A percentile compares a stretch with the other conserved stretches of the same genome.
Evolutionary conservation across 176 grass and related monocot species (phyloP).

Genomic region (Saccharum spontaneum): DNA sequence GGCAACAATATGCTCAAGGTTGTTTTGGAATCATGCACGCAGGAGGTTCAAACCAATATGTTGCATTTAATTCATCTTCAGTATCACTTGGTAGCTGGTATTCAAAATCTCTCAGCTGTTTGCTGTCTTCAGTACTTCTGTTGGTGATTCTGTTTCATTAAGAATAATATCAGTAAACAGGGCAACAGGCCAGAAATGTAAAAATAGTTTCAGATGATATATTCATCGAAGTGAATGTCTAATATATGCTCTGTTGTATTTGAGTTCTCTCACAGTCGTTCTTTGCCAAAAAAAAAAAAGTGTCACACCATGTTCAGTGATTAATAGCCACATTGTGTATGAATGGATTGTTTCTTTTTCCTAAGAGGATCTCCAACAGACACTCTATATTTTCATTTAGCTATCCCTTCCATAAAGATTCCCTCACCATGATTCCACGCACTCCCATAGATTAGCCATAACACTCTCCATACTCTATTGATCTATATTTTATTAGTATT

Average conservation of each 20-base stretch:
- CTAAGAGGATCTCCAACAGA: no score
- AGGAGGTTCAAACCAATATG: constrained; percentile 26
- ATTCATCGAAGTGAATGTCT: not conserved
- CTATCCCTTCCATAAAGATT: no score
- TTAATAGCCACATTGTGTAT: no score
- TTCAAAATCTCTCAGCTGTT: constrained; percentile 13
- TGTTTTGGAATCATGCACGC: constrained; percentile 37
- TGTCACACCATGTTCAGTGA: not conserved
- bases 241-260: not conserved
- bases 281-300: not conserved
- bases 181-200: not conserved
- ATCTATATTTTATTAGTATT: no score
- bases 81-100: not conserved
- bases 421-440: no score
- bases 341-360: not conserved
- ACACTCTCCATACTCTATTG: no score
- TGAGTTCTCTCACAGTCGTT: not conserved
- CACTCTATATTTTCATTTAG: no score
- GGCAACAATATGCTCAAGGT: constrained; percentile 45
- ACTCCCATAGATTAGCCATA: no score
- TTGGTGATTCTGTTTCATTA: not conserved
- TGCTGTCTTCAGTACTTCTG: constrained; percentile 5
- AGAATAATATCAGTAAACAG: not conserved
- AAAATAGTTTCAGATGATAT: constrained; percentile 13
- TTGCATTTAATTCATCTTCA: constrained; percentile 22